Evolutionary conservation across 2,329 filamentous ascomycete genomes (phyloP).

Genomic region (Ceratocystis alfenasii): DNA sequence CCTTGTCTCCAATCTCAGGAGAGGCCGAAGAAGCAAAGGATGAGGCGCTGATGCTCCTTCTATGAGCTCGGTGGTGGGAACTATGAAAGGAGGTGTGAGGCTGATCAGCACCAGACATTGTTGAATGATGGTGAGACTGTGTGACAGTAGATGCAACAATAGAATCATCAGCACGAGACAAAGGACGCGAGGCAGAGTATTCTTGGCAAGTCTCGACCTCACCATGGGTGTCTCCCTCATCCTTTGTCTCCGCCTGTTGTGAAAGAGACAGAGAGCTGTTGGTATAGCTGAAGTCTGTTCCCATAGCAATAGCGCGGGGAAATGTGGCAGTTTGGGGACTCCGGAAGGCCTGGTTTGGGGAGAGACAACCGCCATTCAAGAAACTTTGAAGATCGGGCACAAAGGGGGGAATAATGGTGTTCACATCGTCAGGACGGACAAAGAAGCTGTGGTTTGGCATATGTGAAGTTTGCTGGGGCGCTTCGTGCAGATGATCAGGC

Average conservation of each 20-base stretch:
- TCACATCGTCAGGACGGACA: constrained; percentile 15
- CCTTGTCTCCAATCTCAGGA: constrained; percentile 26
- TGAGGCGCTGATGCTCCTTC: constrained; percentile 31
- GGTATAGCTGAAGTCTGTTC: neutral
- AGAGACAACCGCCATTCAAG: constrained; percentile 19
- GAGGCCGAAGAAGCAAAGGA: constrained; percentile 24
- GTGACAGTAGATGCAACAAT: constrained; percentile 18
- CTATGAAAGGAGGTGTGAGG: constrained; percentile 52
- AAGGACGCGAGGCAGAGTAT: constrained; percentile 9
- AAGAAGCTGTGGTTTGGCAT: constrained; percentile 37
- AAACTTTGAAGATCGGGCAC: constrained; percentile 35
- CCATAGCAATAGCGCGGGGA: constrained; percentile 12
- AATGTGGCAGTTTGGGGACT: constrained; percentile 19
- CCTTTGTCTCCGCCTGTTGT: neutral
- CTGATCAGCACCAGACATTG: constrained; percentile 30
- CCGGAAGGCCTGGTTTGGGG: constrained; percentile 19
- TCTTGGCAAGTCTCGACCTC: neutral
- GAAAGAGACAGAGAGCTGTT: neutral
- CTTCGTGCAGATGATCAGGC: constrained; percentile 35
- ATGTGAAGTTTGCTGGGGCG: constrained; percentile 44
- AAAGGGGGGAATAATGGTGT: constrained; percentile 37
- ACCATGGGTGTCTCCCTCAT: neutral
- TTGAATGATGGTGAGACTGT: constrained; percentile 10
- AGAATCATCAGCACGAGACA: constrained; percentile 13
- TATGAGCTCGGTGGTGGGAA: constrained; percentile 40